Conservation (phyloP, 2,329 filamentous ascomycete species). For the Botrytis elliptica region DNA sequence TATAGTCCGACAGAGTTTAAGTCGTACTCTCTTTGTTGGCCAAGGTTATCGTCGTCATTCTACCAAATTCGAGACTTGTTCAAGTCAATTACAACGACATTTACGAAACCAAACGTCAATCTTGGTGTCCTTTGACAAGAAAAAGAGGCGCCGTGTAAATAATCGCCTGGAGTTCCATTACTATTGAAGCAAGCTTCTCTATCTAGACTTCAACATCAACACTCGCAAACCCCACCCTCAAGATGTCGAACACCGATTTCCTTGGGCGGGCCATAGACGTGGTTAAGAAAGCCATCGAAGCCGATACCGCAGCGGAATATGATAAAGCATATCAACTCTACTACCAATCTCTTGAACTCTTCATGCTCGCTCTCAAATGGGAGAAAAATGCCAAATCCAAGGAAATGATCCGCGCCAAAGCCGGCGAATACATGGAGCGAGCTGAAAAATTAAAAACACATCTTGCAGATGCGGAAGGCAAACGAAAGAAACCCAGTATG, state of each 20-base stretch:
- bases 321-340: slow-evolving; percentile 96
- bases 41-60: neutral
- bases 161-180: neutral
- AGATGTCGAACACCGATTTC: slow-evolving; percentile 97
- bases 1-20: neutral
- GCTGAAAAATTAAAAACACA: slow-evolving; percentile 97
- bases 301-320: slow-evolving; percentile 93
- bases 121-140: neutral
- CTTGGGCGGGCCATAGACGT: slow-evolving; percentile 93
- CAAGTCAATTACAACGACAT: neutral
- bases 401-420: slow-evolving; percentile 95
- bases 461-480: slow-evolving; percentile 69
- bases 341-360: slow-evolving; percentile 93
- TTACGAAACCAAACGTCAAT: slow-evolving; percentile 1
- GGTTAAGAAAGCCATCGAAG: slow-evolving; percentile 96
- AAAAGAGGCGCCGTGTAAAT: neutral
- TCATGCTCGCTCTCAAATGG: slow-evolving; percentile 99
- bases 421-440: slow-evolving; percentile 95
- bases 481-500: slow-evolving; percentile 68
- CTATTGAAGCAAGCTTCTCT: neutral
- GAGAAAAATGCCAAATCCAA: slow-evolving; percentile 98
- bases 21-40: neutral
- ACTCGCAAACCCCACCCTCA: slow-evolving; percentile 21
- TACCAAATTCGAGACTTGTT: slow-evolving; percentile 5
- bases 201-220: neutral